Percentiles rank a stretch among this genome's conserved stretches.
Evolutionary conservation across 108 stramenopile genomes (phyloP).

Genomic region (Bacterosira constricta): DNA sequence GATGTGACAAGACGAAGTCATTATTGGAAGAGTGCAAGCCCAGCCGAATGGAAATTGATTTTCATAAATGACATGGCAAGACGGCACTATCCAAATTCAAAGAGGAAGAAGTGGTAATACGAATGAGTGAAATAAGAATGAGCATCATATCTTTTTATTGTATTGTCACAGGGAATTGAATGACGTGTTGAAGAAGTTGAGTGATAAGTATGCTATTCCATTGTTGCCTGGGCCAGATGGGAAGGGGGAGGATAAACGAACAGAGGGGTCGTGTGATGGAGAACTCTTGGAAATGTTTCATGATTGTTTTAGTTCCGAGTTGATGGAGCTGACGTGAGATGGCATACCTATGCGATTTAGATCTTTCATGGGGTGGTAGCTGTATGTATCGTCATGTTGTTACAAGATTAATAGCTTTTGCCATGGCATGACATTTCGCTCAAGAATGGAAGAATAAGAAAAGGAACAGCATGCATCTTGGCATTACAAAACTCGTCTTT

Average conservation of each 20-base stretch:
- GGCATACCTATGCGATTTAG: too few species aligned
- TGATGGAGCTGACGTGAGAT: constrained; percentile 25
- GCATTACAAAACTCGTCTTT: too few species aligned
- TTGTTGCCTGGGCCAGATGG: constrained; percentile 23
- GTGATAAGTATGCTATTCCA: constrained; percentile 19
- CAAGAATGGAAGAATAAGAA: too few species aligned
- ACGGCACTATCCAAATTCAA: constrained; percentile 20
- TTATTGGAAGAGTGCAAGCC: constrained; percentile 6
- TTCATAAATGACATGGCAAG: constrained; percentile 19
- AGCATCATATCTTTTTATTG: constrained; percentile 24
- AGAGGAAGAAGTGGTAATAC: background rate
- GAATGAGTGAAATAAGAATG: constrained; percentile 26
- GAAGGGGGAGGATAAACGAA: constrained; percentile 4
- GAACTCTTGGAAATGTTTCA: constrained; percentile 22
- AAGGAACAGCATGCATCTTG: too few species aligned
- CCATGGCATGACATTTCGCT: too few species aligned
- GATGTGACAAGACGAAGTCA: background rate
- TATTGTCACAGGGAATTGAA: constrained; percentile 29
- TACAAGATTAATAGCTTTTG: too few species aligned
- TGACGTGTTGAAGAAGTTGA: constrained; percentile 5
- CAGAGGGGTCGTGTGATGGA: constrained; percentile 30
- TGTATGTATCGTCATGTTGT: too few species aligned
- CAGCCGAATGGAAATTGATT: constrained; percentile 30
- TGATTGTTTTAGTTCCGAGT: constrained; percentile 29
- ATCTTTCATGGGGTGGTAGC: too few species aligned